These are phyloP conservation scores for Venturia oleaginea DNA, from an alignment of 2,329 filamentous ascomycete genomes.

Conservation along the genomic window DNA sequence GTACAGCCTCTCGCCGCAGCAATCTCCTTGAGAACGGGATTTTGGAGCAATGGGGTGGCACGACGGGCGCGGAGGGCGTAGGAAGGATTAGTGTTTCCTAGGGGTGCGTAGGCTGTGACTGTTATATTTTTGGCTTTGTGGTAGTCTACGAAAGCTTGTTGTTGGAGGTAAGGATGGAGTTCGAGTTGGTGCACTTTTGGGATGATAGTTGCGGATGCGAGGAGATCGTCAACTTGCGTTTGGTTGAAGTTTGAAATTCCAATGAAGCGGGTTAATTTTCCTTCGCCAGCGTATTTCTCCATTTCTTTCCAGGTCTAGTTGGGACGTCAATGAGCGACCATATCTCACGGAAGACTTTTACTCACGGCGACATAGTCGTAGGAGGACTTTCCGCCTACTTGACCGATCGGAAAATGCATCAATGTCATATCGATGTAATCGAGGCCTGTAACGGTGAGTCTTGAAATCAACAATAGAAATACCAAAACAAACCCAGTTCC, in stretches of 20 bases:
- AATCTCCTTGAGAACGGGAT: constrained; percentile 10
- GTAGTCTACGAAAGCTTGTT: constrained; percentile 62
- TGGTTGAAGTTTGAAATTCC: constrained; percentile 15
- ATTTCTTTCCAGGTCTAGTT: constrained; percentile 69
- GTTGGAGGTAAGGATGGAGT: constrained; percentile 62
- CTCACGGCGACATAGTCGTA: constrained; percentile 9
- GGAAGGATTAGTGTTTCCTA: constrained; percentile 32
- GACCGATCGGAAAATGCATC: constrained; percentile 13
- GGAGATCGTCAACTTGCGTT: constrained; percentile 15
- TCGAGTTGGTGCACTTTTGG: constrained; percentile 66
- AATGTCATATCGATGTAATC: constrained; percentile 14
- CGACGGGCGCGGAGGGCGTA: not conserved
- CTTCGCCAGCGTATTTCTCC: constrained; percentile 47
- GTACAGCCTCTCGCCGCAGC: constrained; percentile 2
- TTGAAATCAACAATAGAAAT: not conserved
- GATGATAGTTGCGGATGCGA: constrained; percentile 49
- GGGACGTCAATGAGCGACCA: too few relatives aligned
- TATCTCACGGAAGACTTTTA: not conserved
- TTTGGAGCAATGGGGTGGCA: not conserved
- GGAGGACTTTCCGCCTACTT: constrained; percentile 21
- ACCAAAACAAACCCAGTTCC: not conserved
- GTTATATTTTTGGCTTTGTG: constrained; percentile 61
- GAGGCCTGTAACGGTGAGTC: not conserved
- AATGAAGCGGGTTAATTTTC: constrained; percentile 8
- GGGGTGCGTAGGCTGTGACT: constrained; percentile 57